These are phyloP conservation scores for Camptophora hylomeconis DNA, from an alignment of 2,329 filamentous ascomycete genomes.

Conservation along the genomic window DNA sequence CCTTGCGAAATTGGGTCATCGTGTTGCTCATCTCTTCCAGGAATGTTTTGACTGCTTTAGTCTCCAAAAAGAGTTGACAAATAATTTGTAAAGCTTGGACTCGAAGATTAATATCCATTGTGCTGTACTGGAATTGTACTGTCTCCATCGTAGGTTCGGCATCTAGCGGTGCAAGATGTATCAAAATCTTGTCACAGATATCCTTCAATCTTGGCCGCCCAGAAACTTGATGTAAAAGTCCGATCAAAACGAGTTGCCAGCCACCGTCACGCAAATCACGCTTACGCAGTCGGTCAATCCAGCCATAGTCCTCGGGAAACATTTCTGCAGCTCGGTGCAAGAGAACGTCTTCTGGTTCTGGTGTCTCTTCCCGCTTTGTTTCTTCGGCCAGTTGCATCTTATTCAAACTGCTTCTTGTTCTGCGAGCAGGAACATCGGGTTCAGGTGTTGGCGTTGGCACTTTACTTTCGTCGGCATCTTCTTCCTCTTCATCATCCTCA, in stretches of 20 bases:
- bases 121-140: conserved; percentile 57
- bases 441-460: conserved; percentile 51
- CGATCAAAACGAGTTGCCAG: conserved; percentile 84
- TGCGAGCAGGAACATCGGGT: conserved; percentile 54
- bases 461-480: conserved; percentile 44
- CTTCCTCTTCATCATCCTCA: conserved; percentile 52
- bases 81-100: conserved; percentile 72
- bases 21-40: conserved; percentile 86
- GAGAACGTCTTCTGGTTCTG: conserved; percentile 30
- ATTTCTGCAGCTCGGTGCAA: conserved; percentile 56
- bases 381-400: conserved; percentile 60
- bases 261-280: conserved; percentile 76
- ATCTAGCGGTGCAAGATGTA: conserved; percentile 67
- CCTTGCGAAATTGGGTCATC: conserved; percentile 90
- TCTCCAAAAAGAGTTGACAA: conserved; percentile 73
- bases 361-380: conserved; percentile 40
- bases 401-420: conserved; percentile 74
- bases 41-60: conserved; percentile 72
- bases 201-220: conserved; percentile 56
- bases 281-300: conserved; percentile 72
- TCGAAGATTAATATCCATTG: conserved; percentile 70
- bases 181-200: conserved; percentile 66
- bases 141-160: conserved; percentile 63
- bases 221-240: conserved; percentile 72
- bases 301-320: conserved; percentile 55